Evolutionary conservation across 2,329 filamentous ascomycete genomes (phyloP).

Genomic region (Aspergillus transmontanensis): DNA sequence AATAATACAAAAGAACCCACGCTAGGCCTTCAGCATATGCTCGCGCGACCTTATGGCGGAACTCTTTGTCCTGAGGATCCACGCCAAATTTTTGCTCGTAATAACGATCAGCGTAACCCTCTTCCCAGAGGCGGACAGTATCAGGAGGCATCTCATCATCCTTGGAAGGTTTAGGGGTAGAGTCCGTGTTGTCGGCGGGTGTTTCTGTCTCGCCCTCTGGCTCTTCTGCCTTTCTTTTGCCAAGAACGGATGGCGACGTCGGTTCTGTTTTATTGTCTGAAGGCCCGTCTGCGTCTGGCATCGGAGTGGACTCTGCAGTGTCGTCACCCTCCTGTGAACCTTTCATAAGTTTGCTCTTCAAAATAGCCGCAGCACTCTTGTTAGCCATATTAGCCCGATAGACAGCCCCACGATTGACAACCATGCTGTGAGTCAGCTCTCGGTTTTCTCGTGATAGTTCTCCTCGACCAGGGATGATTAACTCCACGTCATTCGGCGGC

Average conservation of each 20-base stretch:
- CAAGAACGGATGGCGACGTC: constrained; percentile 37
- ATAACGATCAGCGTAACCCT: constrained; percentile 92
- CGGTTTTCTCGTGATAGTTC: constrained; percentile 59
- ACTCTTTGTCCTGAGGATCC: constrained; percentile 76
- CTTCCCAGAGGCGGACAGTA: constrained; percentile 88
- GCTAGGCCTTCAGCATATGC: constrained; percentile 93
- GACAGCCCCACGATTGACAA: constrained; percentile 71
- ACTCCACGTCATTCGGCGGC: constrained; percentile 53
- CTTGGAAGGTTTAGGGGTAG: constrained; percentile 47
- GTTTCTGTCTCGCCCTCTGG: constrained; percentile 61
- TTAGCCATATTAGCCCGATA: constrained; percentile 79
- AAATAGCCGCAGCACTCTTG: constrained; percentile 86
- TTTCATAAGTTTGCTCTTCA: constrained; percentile 76
- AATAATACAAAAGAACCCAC: constrained; percentile 97
- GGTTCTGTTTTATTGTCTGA: constrained; percentile 29
- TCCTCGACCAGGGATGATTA: constrained; percentile 59
- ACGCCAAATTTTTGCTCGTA: constrained; percentile 96
- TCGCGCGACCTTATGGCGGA: constrained; percentile 83
- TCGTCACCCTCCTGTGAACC: constrained; percentile 25
- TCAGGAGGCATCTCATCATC: constrained; percentile 71
- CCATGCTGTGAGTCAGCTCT: constrained; percentile 80
- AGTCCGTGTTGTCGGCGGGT: constrained; percentile 48
- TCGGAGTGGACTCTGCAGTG: constrained; percentile 27
- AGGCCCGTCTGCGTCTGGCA: constrained; percentile 28
- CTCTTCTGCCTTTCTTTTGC: constrained; percentile 69